These are phyloP conservation scores for Eucalyptus tenuipes DNA, from an alignment of 345 rosid genomes.

Conservation along the genomic window DNA sequence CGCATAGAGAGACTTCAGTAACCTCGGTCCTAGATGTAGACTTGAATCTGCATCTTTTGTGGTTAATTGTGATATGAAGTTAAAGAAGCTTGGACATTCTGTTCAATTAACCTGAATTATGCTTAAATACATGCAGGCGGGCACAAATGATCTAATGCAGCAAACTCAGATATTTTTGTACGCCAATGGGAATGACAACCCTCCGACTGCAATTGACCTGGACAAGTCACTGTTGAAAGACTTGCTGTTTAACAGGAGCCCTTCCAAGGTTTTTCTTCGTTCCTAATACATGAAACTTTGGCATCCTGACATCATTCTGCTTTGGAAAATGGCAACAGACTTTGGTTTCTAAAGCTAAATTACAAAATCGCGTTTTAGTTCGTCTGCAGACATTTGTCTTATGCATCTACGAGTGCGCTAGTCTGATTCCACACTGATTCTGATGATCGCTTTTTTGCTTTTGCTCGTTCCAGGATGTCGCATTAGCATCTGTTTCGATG, in stretches of 20 bases:
- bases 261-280: conserved; percentile 52
- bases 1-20: neutral
- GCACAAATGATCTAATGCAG: conserved; percentile 55
- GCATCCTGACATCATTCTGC: neutral
- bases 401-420: neutral
- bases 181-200: conserved; percentile 59
- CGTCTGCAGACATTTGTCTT: neutral
- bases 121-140: conserved; percentile 33
- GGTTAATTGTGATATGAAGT: neutral
- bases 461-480: conserved; percentile 52
- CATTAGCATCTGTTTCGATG: conserved; percentile 91
- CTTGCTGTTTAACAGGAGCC: conserved; percentile 74
- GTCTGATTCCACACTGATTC: neutral
- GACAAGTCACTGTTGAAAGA: conserved; percentile 68
- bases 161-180: conserved; percentile 73
- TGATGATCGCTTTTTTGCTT: neutral
- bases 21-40: neutral
- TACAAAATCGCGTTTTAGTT: neutral
- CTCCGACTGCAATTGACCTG: conserved; percentile 88
- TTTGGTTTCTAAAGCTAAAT: neutral
- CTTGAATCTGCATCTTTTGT: neutral
- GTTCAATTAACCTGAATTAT: neutral
- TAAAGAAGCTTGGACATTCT: neutral
- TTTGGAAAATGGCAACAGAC: neutral
- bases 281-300: neutral